phyloP scores from a whole-genome alignment of 345 rosid species.

The Cardamine occulta region DNA sequence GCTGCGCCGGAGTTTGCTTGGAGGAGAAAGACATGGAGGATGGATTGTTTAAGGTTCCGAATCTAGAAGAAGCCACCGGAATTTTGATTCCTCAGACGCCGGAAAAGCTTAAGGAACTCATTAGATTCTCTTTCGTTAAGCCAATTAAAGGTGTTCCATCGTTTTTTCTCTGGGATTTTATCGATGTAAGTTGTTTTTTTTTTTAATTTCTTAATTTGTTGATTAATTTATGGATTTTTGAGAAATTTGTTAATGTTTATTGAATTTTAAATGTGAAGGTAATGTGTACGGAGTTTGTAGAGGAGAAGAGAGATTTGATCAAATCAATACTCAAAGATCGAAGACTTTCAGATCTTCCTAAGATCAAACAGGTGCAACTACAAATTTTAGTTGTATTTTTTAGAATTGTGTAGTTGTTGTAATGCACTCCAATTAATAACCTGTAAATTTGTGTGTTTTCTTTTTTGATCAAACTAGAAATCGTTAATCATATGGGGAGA shows the following conservation, averaged over 20 bases:
- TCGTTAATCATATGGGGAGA: constrained; percentile 63
- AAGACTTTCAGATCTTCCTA: constrained; percentile 63
- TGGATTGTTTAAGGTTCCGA: constrained; percentile 64
- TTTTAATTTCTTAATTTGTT: too few species aligned
- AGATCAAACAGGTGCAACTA: constrained; percentile 57
- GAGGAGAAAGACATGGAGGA: constrained; percentile 73
- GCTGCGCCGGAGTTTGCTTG: constrained; percentile 76
- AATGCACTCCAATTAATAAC: background rate
- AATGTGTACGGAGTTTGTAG: constrained; percentile 70
- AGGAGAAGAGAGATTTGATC: constrained; percentile 76
- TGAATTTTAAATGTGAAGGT: constrained; percentile 47
- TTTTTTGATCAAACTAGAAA: constrained; percentile 36
- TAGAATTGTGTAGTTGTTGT: background rate
- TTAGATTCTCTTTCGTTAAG: constrained; percentile 63
- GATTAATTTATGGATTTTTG: background rate
- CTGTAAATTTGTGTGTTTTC: background rate
- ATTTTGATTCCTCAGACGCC: constrained; percentile 76
- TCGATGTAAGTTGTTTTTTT: constrained; percentile 47
- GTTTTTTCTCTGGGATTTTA: constrained; percentile 63
- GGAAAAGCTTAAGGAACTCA: constrained; percentile 62
- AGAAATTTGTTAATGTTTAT: background rate
- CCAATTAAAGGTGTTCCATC: constrained; percentile 55
- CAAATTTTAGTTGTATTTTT: background rate
- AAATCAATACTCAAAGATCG: constrained; percentile 57
- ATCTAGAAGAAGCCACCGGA: constrained; percentile 65